These are phyloP conservation scores for Fusarium torreyae DNA, from an alignment of 2,329 filamentous ascomycete species.

Conservation along the genomic window DNA sequence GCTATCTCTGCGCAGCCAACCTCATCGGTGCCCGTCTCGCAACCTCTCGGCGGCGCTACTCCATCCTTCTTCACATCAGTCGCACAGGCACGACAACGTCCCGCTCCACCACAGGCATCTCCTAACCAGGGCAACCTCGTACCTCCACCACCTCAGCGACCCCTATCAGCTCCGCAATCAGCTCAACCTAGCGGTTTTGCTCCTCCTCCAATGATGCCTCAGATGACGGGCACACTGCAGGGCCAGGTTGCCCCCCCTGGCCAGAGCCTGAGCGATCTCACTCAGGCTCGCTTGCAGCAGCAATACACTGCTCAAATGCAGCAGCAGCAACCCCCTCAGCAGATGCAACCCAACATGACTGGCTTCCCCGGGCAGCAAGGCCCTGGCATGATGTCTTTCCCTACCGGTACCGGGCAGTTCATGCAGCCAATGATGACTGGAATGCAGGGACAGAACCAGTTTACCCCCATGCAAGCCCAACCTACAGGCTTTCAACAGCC, in stretches of 20 bases:
- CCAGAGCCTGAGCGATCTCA: slow-evolving; percentile 82
- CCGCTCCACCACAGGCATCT: slow-evolving; percentile 54
- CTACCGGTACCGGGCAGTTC: slow-evolving; percentile 54
- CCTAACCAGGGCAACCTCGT: slow-evolving; percentile 76
- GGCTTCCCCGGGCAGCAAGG: slow-evolving; percentile 55
- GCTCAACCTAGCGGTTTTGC: slow-evolving; percentile 81
- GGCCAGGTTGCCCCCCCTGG: slow-evolving; percentile 78
- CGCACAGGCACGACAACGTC: slow-evolving; percentile 62
- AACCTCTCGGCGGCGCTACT: slow-evolving; percentile 68
- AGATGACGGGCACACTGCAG: slow-evolving; percentile 81
- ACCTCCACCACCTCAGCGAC: slow-evolving; percentile 82
- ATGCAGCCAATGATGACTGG: slow-evolving; percentile 68
- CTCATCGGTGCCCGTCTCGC: slow-evolving; percentile 55
- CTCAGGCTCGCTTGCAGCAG: slow-evolving; percentile 75
- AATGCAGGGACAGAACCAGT: slow-evolving; percentile 58
- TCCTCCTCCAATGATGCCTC: slow-evolving; percentile 82
- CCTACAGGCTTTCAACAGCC: slow-evolving; percentile 72
- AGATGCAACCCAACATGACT: slow-evolving; percentile 59
- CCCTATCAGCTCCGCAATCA: slow-evolving; percentile 89
- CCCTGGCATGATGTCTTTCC: slow-evolving; percentile 58
- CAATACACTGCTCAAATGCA: slow-evolving; percentile 68
- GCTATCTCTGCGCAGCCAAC: slow-evolving; percentile 47
- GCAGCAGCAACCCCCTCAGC: slow-evolving; percentile 56
- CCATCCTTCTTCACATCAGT: slow-evolving; percentile 70
- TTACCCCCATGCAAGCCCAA: slow-evolving; percentile 70